Evolutionary conservation across 192 early-diverging fungal genomes (phyloP).

Genomic region (Coemansia sp.): DNA sequence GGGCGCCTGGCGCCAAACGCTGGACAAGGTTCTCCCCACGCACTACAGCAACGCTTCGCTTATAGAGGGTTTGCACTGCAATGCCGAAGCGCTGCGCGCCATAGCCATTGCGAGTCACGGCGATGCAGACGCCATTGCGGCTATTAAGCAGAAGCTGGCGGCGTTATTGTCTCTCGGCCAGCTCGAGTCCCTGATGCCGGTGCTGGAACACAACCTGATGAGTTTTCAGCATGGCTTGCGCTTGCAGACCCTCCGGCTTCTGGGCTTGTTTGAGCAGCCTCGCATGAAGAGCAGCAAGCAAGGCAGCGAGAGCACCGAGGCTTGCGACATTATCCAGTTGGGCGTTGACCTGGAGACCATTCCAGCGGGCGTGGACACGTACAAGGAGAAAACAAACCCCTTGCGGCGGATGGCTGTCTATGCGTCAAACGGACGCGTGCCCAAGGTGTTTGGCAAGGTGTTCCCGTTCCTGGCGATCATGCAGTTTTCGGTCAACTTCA

Average conservation of each 20-base stretch:
- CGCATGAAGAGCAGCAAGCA: conserved; percentile 20
- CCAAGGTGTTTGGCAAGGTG: conserved; percentile 68
- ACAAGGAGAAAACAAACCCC: conserved; percentile 75
- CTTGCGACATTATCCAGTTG: conserved; percentile 53
- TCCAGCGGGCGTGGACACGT: conserved; percentile 56
- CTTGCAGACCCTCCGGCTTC: conserved; percentile 61
- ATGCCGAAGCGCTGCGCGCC: conserved; percentile 21
- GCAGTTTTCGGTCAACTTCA: conserved; percentile 76
- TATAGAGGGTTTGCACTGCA: conserved; percentile 17
- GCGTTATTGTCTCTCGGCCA: conserved; percentile 24
- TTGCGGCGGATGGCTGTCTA: conserved; percentile 70
- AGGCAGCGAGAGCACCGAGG: conserved; percentile 21
- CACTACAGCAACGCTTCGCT: conserved; percentile 26
- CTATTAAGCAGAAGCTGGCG: conserved; percentile 2
- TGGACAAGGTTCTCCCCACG: conserved; percentile 10
- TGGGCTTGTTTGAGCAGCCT: conserved; percentile 67
- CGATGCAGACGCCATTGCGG: neutral
- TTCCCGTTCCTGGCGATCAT: conserved; percentile 61
- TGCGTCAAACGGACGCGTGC: conserved; percentile 56
- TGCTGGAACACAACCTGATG: conserved; percentile 32
- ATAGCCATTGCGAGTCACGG: neutral
- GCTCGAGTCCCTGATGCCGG: conserved; percentile 15
- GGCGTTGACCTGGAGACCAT: conserved; percentile 60
- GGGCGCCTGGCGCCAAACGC: neutral
- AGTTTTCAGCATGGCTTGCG: conserved; percentile 50